Conservation (phyloP, 257 asterid species). For the Thymus quinquecostatus region DNA sequence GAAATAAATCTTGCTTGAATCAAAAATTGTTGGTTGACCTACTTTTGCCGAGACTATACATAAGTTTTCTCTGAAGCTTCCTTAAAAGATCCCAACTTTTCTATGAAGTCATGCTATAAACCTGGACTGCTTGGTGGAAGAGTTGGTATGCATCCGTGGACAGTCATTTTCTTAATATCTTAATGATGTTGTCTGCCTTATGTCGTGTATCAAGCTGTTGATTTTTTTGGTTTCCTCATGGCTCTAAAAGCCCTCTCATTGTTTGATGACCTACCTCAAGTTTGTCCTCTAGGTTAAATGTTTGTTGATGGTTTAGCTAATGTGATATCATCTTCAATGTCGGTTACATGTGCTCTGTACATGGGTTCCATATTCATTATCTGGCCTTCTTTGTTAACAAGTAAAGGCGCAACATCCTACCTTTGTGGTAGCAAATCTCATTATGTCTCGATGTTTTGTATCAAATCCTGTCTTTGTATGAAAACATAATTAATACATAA, state of each 20-base stretch:
- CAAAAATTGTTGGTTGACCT: slow-evolving; percentile 39
- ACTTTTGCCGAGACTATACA: slow-evolving; percentile 13
- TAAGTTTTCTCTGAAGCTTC: slow-evolving; percentile 6
- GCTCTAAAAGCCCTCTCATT: neutral
- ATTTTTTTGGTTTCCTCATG: slow-evolving; percentile 14
- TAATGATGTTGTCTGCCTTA: neutral
- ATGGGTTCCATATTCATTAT: too few species aligned
- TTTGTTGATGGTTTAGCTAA: slow-evolving; percentile 2
- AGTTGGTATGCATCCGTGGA: too few species aligned
- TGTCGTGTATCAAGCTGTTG: slow-evolving; percentile 20
- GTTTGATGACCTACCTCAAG: slow-evolving; percentile 1
- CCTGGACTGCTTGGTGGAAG: neutral
- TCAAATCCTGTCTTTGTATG: neutral
- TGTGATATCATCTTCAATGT: slow-evolving; percentile 1
- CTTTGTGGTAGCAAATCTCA: neutral
- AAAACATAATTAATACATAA: neutral
- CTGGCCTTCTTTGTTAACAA: neutral
- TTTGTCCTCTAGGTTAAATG: slow-evolving; percentile 26
- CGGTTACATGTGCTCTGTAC: neutral
- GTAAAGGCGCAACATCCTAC: neutral
- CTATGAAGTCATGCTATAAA: neutral
- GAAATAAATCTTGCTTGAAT: slow-evolving; percentile 25
- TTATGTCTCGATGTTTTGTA: neutral
- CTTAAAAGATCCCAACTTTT: neutral
- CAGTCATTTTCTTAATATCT: neutral